Conservation (phyloP, 106 monocot genomes). For the Posidonia australis region DNA sequence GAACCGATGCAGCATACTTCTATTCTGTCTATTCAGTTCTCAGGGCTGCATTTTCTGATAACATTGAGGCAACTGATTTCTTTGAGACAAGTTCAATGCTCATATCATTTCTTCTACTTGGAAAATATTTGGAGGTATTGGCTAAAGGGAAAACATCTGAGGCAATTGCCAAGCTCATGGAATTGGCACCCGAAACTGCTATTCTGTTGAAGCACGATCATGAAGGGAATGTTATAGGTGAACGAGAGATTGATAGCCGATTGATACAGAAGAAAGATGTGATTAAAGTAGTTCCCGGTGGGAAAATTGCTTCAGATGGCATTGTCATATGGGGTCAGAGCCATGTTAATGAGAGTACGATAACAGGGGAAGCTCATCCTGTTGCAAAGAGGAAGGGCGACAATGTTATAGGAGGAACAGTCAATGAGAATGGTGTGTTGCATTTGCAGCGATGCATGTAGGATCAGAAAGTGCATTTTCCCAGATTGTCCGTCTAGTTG, state of each 20-base stretch:
- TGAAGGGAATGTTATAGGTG: conserved; percentile 47
- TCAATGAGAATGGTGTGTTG: conserved; percentile 83
- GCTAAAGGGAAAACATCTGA: conserved; percentile 93
- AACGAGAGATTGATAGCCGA: conserved; percentile 86
- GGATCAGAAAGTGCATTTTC: conserved; percentile 73
- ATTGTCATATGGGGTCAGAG: conserved; percentile 79
- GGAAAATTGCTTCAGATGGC: conserved; percentile 82
- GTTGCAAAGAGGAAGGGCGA: conserved; percentile 57
- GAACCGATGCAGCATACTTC: conserved; percentile 73
- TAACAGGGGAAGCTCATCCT: conserved; percentile 85
- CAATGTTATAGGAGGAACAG: conserved; percentile 83
- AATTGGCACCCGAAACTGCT: conserved; percentile 88
- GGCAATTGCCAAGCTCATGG: conserved; percentile 68
- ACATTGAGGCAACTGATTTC: conserved; percentile 51
- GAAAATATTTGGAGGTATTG: conserved; percentile 80
- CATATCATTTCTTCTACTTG: conserved; percentile 89
- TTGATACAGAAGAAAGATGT: conserved; percentile 82
- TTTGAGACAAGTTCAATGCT: conserved; percentile 92
- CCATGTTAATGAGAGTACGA: conserved; percentile 93
- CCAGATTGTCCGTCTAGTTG: conserved; percentile 92
- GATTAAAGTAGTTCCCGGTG: conserved; percentile 86
- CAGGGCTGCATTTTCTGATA: conserved; percentile 46
- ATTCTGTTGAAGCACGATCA: conserved; percentile 43
- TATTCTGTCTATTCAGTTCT: conserved; percentile 69
- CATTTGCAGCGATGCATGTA: conserved; percentile 73